Evolutionary conservation across 2,329 filamentous ascomycete genomes (phyloP).

Genomic region (Nannizzia gypsea): DNA sequence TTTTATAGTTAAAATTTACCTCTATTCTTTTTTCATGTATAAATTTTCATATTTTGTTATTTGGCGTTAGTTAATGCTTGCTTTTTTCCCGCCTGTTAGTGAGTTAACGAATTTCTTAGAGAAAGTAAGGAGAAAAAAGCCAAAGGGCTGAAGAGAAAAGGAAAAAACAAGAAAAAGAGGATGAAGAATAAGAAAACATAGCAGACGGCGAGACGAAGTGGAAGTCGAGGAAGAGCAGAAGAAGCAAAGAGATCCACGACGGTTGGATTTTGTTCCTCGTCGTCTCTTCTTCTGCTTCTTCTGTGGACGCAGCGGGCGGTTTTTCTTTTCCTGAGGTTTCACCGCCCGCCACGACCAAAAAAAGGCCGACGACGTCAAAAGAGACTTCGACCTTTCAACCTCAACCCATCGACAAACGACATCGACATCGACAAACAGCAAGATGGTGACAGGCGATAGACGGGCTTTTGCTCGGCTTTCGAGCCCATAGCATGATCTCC

Average conservation of each 20-base stretch:
- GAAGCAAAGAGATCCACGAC: not conserved
- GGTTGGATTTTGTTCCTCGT: not conserved
- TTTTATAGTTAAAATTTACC: not conserved
- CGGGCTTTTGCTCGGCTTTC: not conserved
- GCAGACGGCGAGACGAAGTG: not conserved
- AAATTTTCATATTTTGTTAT: not conserved
- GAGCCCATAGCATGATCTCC: not conserved
- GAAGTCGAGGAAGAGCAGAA: not conserved
- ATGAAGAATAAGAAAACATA: not conserved
- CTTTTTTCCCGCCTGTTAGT: not conserved
- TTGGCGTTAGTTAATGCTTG: not conserved
- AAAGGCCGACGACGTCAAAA: not conserved
- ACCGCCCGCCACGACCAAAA: not conserved
- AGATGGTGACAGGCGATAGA: not conserved
- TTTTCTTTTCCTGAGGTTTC: not conserved
- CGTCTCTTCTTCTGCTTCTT: not conserved
- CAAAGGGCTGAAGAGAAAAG: not conserved
- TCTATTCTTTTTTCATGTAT: not conserved
- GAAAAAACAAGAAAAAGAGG: not conserved
- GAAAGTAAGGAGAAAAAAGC: slow-evolving; percentile 3
- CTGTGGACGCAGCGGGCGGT: too few species aligned
- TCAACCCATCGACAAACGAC: not conserved
- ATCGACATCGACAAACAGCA: not conserved
- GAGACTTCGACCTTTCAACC: too few species aligned
- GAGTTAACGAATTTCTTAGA: not conserved